Evolutionary conservation across 805 yeast species (phyloP).

Genomic region (Lipomyces anomalus): DNA sequence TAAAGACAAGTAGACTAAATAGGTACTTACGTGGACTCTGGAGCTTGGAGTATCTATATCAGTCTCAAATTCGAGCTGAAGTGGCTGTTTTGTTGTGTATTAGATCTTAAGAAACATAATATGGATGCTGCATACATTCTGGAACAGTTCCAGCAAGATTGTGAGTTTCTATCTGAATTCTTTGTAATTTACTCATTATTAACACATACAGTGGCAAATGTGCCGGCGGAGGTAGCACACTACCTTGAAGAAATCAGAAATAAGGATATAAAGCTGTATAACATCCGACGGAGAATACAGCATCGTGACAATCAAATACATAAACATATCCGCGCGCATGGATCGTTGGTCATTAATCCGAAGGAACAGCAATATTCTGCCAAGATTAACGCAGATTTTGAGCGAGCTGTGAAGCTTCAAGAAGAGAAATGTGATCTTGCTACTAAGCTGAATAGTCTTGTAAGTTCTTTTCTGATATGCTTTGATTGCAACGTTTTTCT

Average conservation of each 20-base stretch:
- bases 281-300: constrained; percentile 57
- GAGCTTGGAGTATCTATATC: too few species aligned
- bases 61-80: too few species aligned
- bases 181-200: too few species aligned
- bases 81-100: too few species aligned
- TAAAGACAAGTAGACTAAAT: too few species aligned
- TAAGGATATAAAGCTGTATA: constrained; percentile 62
- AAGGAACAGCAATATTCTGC: constrained; percentile 64
- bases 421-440: constrained; percentile 73
- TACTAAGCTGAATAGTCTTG: constrained; percentile 61
- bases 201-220: constrained; percentile 50
- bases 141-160: constrained; percentile 55
- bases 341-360: constrained; percentile 74
- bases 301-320: constrained; percentile 75
- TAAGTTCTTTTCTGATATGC: neutral
- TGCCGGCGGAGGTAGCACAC: constrained; percentile 82
- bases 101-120: too few species aligned
- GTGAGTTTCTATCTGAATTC: constrained; percentile 14
- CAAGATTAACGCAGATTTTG: constrained; percentile 65
- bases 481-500: neutral
- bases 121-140: constrained; percentile 86
- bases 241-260: constrained; percentile 70
- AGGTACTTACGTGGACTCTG: too few species aligned
- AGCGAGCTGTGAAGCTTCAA: constrained; percentile 55
- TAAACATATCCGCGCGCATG: constrained; percentile 75